A percentile compares a stretch with the other conserved stretches of the same genome.
These are phyloP conservation scores for Marasmius fiardii DNA, from an alignment of 1,284 basidiomycete species.

Conservation along the genomic window DNA sequence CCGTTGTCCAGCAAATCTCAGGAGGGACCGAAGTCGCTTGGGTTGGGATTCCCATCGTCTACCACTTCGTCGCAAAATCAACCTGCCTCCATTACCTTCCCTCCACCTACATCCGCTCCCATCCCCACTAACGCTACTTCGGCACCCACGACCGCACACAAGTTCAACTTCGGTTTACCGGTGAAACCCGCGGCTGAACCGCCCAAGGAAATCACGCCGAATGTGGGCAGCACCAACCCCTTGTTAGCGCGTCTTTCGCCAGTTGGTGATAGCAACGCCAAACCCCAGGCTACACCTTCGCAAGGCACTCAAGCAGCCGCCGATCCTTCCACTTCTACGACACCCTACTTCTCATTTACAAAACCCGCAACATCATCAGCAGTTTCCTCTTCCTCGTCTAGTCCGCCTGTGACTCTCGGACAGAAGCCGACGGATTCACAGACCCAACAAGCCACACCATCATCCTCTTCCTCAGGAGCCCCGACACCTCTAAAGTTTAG, in stretches of 20 bases:
- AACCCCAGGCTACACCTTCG: background rate
- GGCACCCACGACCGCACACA: conserved; percentile 2
- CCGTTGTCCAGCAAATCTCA: conserved; percentile 5
- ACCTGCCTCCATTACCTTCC: conserved; percentile 2
- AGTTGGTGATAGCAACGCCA: background rate
- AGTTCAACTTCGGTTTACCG: conserved; percentile 18
- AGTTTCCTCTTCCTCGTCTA: background rate
- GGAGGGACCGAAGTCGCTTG: conserved; percentile 9
- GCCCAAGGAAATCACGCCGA: conserved; percentile 4
- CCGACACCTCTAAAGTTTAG: conserved; percentile 10
- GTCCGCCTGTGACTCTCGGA: background rate
- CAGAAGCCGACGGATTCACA: background rate
- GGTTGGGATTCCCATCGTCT: conserved; percentile 14
- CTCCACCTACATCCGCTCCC: conserved; percentile 15
- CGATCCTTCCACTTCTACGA: background rate
- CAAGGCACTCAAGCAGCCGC: background rate
- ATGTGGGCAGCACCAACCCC: background rate
- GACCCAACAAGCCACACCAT: background rate
- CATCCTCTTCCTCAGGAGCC: conserved; percentile 1
- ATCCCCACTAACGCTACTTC: conserved; percentile 16
- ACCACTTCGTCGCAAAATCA: conserved; percentile 6
- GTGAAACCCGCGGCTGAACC: conserved; percentile 10
- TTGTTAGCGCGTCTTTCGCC: conserved; percentile 1
- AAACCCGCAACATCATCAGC: background rate
- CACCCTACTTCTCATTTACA: conserved; percentile 6